Percentiles rank a stretch among this genome's conserved stretches.
Evolutionary conservation across 495 filamentous ascomycete genomes (phyloP).

Genomic region (Tricharina praecox): DNA sequence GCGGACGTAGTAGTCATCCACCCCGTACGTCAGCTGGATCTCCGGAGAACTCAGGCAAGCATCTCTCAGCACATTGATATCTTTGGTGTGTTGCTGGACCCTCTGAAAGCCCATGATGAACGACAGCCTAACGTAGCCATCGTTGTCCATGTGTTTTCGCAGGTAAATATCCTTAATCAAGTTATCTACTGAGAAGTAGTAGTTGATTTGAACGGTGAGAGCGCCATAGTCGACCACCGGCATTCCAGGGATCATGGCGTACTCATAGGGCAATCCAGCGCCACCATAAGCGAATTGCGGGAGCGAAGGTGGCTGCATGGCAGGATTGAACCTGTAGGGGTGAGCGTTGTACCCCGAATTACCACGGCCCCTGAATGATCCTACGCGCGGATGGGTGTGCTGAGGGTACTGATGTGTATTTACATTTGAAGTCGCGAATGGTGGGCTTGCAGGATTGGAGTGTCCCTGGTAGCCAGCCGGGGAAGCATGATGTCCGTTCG

Average conservation of each 20-base stretch:
- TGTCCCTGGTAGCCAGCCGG: slow-evolving; percentile 12
- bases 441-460: slow-evolving; percentile 10
- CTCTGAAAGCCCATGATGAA: slow-evolving; percentile 72
- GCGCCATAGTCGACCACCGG: slow-evolving; percentile 34
- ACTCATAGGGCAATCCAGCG: slow-evolving; percentile 39
- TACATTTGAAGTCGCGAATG: slow-evolving; percentile 13
- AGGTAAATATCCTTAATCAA: slow-evolving; percentile 87
- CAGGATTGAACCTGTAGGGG: slow-evolving; percentile 15
- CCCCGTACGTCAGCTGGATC: slow-evolving; percentile 51
- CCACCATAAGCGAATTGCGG: slow-evolving; percentile 10
- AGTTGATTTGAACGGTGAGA: slow-evolving; percentile 61
- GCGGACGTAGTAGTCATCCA: slow-evolving; percentile 66
- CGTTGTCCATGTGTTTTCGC: slow-evolving; percentile 77
- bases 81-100: slow-evolving; percentile 55
- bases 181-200: slow-evolving; percentile 95
- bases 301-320: slow-evolving; percentile 18
- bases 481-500: slow-evolving; percentile 13
- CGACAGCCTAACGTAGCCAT: slow-evolving; percentile 70
- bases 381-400: slow-evolving; percentile 15
- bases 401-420: slow-evolving; percentile 21
- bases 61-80: slow-evolving; percentile 53
- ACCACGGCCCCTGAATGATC: slow-evolving; percentile 11
- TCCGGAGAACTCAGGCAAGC: slow-evolving; percentile 52
- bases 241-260: slow-evolving; percentile 33
- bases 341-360: background rate